Conservation (phyloP, 495 filamentous ascomycete species). For the Parathielavia hyrcaniae region DNA sequence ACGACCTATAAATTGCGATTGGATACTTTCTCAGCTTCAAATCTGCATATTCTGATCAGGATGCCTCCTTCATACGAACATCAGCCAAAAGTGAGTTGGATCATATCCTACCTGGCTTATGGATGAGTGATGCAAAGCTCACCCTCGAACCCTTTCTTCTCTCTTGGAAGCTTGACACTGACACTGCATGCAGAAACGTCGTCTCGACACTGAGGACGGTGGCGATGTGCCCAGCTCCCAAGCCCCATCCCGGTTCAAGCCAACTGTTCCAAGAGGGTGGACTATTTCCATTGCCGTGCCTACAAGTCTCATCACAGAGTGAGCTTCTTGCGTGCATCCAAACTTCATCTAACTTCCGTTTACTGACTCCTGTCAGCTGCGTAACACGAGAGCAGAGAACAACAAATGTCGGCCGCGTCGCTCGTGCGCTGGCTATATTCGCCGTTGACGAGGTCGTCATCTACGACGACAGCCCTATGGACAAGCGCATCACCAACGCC, state of each 20-base stretch:
- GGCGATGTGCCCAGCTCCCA: slow-evolving; percentile 19
- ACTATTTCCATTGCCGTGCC: slow-evolving; percentile 46
- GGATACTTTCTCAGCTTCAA: background rate
- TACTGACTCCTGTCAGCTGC: slow-evolving; percentile 29
- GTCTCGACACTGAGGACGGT: slow-evolving; percentile 36
- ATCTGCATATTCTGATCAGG: background rate
- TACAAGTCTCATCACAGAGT: slow-evolving; percentile 47
- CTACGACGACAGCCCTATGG: slow-evolving; percentile 54
- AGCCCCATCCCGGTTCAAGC: slow-evolving; percentile 30
- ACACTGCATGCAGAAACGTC: slow-evolving; percentile 35
- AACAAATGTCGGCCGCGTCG: slow-evolving; percentile 58
- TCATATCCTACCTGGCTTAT: background rate
- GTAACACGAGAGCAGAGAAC: slow-evolving; percentile 59
- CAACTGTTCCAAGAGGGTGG: slow-evolving; percentile 39
- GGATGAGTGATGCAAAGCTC: background rate
- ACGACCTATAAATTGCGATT: background rate
- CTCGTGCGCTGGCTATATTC: slow-evolving; percentile 67
- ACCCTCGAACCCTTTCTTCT: background rate
- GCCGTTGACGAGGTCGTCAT: slow-evolving; percentile 72
- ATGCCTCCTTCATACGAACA: slow-evolving; percentile 20
- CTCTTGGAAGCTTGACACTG: slow-evolving; percentile 5
- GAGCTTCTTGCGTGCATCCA: slow-evolving; percentile 10
- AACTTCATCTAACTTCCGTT: background rate
- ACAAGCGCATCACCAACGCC: slow-evolving; percentile 36
- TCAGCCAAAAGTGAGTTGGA: slow-evolving; percentile 23